Evolutionary conservation across 805 yeast genomes (phyloP).

Genomic region (Candida coleopterorum): DNA sequence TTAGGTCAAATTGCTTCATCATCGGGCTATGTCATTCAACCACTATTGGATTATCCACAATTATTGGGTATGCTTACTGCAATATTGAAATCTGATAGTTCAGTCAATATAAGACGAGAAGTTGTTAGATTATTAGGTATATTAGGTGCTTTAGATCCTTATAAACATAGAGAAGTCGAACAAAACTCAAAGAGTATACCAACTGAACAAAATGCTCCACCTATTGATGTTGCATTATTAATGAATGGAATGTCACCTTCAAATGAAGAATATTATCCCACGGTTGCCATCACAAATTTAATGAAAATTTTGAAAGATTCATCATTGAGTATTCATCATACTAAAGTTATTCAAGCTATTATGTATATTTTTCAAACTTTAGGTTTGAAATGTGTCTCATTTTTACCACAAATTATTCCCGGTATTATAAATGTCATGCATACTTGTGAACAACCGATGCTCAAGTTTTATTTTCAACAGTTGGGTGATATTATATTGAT

Average conservation of each 20-base stretch:
- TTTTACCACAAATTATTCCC: slow-evolving; percentile 80
- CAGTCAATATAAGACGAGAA: slow-evolving; percentile 73
- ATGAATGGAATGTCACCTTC: slow-evolving; percentile 96
- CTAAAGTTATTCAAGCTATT: slow-evolving; percentile 89
- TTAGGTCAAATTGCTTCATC: slow-evolving; percentile 86
- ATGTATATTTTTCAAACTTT: slow-evolving; percentile 86
- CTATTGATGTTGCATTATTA: slow-evolving; percentile 81
- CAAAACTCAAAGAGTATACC: slow-evolving; percentile 51
- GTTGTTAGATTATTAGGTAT: slow-evolving; percentile 88
- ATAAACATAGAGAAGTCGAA: slow-evolving; percentile 89
- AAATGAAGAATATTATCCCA: slow-evolving; percentile 88
- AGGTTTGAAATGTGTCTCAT: slow-evolving; percentile 86
- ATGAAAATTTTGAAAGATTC: slow-evolving; percentile 82
- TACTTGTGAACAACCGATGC: slow-evolving; percentile 68
- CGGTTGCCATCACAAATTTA: slow-evolving; percentile 84
- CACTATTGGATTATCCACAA: slow-evolving; percentile 87
- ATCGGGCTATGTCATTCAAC: slow-evolving; percentile 93
- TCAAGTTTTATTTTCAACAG: slow-evolving; percentile 87
- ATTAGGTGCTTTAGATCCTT: slow-evolving; percentile 95
- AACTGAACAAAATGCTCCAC: slow-evolving; percentile 80
- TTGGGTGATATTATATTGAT: slow-evolving; percentile 72
- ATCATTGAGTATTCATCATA: slow-evolving; percentile 80
- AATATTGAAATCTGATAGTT: slow-evolving; percentile 75
- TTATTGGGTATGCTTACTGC: slow-evolving; percentile 75
- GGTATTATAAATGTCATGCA: slow-evolving; percentile 84